Evolutionary conservation across 1,284 basidiomycete genomes (phyloP).

Genomic region (Malassezia obtusa): DNA sequence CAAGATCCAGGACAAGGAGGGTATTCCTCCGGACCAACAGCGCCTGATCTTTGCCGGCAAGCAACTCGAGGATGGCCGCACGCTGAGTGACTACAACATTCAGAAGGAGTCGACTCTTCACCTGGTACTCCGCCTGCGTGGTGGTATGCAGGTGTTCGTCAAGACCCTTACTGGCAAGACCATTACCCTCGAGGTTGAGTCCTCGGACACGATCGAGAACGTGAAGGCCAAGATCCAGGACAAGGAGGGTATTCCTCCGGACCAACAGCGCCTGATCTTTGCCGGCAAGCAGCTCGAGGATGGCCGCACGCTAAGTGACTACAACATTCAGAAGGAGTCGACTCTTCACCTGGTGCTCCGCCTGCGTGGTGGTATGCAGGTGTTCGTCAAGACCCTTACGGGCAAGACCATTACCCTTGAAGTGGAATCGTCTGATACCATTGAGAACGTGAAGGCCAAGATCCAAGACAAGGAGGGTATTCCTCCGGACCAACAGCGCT

Average conservation of each 20-base stretch:
- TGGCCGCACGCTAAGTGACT: constrained; percentile 51
- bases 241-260: constrained; percentile 70
- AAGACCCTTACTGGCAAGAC: constrained; percentile 89
- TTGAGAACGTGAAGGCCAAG: constrained; percentile 49
- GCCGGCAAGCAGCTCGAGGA: constrained; percentile 84
- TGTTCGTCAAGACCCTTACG: constrained; percentile 45
- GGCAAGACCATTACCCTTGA: constrained; percentile 50
- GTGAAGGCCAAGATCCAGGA: constrained; percentile 53
- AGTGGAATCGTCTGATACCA: constrained; percentile 49
- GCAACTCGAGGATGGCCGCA: constrained; percentile 61
- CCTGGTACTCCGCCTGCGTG: constrained; percentile 43
- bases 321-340: constrained; percentile 69
- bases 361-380: constrained; percentile 57
- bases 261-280: constrained; percentile 95
- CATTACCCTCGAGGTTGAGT: constrained; percentile 83
- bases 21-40: constrained; percentile 90
- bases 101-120: constrained; percentile 58
- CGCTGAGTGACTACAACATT: constrained; percentile 58
- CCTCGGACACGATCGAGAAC: constrained; percentile 89
- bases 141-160: constrained; percentile 56
- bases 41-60: constrained; percentile 96
- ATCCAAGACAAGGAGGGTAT: constrained; percentile 61
- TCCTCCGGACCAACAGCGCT: constrained; percentile 87
- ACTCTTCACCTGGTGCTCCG: constrained; percentile 45
- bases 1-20: constrained; percentile 55